phyloP scores from a whole-genome alignment of 2,329 filamentous ascomycete genomes.

The Claviceps sp. region DNA sequence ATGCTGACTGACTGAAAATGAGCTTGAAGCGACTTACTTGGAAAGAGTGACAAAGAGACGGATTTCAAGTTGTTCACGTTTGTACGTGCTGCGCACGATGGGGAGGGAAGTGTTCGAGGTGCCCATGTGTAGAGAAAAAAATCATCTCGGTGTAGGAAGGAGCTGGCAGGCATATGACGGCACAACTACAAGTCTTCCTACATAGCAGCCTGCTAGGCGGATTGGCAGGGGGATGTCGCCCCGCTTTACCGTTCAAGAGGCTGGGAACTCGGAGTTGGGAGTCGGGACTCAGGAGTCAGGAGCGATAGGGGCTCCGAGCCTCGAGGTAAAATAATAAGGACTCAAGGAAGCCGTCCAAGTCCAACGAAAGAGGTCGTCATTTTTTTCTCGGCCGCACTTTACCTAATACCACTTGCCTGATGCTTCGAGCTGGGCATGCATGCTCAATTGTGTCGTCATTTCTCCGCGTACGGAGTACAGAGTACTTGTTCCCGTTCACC shows the following conservation, averaged over 20 bases:
- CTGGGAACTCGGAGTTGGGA: background rate
- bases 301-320: no score
- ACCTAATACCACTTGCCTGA: no score
- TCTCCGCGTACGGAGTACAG: no score
- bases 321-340: no score
- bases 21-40: background rate
- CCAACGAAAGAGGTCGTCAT: no score
- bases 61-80: background rate
- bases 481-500: no score
- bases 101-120: background rate
- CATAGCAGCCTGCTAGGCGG: no score
- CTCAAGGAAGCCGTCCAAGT: no score
- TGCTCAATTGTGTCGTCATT: no score
- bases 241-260: constrained; percentile 5
- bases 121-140: background rate
- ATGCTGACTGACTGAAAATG: background rate
- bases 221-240: constrained; percentile 1
- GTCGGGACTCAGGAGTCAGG: background rate
- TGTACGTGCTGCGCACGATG: background rate
- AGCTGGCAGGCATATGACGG: background rate
- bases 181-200: background rate
- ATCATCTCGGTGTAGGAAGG: background rate
- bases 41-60: background rate
- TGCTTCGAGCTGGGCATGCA: no score
- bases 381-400: no score